These are phyloP conservation scores for Theileria annulata DNA, from an alignment of 169 alveolate species.

Conservation along the genomic window DNA sequence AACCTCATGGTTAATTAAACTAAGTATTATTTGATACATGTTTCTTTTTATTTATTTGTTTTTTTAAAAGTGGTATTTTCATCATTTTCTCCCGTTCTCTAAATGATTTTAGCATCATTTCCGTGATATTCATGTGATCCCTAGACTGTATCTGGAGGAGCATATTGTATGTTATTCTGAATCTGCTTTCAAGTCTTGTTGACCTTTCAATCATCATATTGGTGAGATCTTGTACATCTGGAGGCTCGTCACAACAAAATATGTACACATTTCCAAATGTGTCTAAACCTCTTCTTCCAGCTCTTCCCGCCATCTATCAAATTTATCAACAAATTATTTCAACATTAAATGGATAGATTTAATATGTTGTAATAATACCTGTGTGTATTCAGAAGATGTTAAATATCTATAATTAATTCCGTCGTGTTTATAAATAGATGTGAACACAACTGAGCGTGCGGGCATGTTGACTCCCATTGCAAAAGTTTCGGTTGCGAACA, in stretches of 20 bases:
- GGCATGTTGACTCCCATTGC: conserved; percentile 99
- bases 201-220: conserved; percentile 84
- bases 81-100: conserved; percentile 81
- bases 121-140: conserved; percentile 79
- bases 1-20: neutral
- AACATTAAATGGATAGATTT: neutral
- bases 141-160: conserved; percentile 81
- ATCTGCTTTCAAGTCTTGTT: conserved; percentile 85
- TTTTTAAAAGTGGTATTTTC: conserved; percentile 51
- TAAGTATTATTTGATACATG: conserved; percentile 12
- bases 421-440: conserved; percentile 90
- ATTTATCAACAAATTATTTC: conserved; percentile 3
- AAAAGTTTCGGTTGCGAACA: conserved; percentile 98
- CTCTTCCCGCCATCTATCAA: conserved; percentile 97
- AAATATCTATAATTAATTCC: conserved; percentile 86
- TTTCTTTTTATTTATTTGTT: conserved; percentile 35
- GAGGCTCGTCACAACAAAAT: conserved; percentile 85
- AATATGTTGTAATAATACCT: conserved; percentile 31
- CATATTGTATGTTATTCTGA: conserved; percentile 90
- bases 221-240: conserved; percentile 86
- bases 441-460: conserved; percentile 95
- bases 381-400: conserved; percentile 96
- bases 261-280: conserved; percentile 92
- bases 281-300: conserved; percentile 99
- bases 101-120: conserved; percentile 85